Base-by-base conservation (phyloP, 441 rosid genomes). In the Gossypium davidsonii region DNA sequence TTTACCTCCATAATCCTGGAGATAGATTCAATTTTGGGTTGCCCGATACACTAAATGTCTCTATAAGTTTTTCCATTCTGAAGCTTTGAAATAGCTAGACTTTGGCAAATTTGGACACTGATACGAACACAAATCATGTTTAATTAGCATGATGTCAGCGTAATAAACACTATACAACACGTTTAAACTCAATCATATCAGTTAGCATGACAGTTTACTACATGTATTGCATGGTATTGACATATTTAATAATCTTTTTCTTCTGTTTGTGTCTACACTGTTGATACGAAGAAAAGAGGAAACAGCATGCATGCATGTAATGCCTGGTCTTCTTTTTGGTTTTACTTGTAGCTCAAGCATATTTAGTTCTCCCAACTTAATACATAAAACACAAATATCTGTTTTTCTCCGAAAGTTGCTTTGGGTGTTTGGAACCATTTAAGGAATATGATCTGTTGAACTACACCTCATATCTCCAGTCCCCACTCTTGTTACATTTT, bases 351-450 rank as follows among this genome's bases (percentile, higher is more conserved):
- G 65, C 20, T 28, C 6, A 60, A 28, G 65, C 44, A 60, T 28
- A 28, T 60, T 60, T 28, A 60, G 17, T 60, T 60, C 11, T 60
- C 65, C 65, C 39, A 28, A 28, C 44, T 28, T 60, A n/a, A n/a
- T n/a, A 60, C 0, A 42, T 60, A 28, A 26, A 60, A 60, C 44
- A n/a, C 11, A n/a, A n/a, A n/a, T 60, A 14, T 60, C 12, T 28
- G 42, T 28, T 60, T 8, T 60, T 60, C 42, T 20, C 18, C 26
- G 4, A 37, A 34, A 17, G n/a, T 18, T 39, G 8, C 23, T 37
- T 62, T 62, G 49, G n/a, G 25, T 62, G 49, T 62, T 62, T 37
- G 26, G 67, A 62, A 8, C 48, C 37, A 12, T 61, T 61, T 61
- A 31, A 15, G 34, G 10, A 34, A 17, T 12, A n/a, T 61, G 17